Base-by-base conservation (phyloP, 2,329 filamentous ascomycete species). In the Nothopassalora personata region DNA sequence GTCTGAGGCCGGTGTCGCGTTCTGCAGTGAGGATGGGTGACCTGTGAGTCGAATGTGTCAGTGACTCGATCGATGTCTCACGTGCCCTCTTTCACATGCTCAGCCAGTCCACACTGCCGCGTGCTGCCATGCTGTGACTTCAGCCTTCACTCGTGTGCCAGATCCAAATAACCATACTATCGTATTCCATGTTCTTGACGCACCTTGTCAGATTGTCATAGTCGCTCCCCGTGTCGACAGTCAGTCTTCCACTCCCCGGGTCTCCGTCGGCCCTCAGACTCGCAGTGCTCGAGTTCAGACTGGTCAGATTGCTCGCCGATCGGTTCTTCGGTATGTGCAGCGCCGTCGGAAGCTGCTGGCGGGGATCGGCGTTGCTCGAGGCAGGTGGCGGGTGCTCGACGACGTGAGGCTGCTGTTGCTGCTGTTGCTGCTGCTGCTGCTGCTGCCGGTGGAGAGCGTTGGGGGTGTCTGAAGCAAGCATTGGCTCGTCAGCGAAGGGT, bases 121-220 rank as follows among this genome's bases (percentile, higher is more conserved):
- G 33, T 45, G 43, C 53, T 36, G 43, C n/a, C 30, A 56, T n/a
- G 46, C 23, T 19, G 34, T 57, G 51, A 50, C 51, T 50, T 50
- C 28, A 1, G 2, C 49, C 18, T 52, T 52, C 49, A 39, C 50
- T 10, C 28, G 19, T 18, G 18, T 36, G 4, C 19, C 31, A 13
- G 15, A 39, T 33, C 10, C 23, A 2, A 2, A 19, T 13, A 33
- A 33, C 49, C 13, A 52, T 19, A 47, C 19, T 31, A 30, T 9
- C 23, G 34, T 43, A 18, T 5, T 3, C 39, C 39, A 43, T 19
- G 55, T 28, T 60, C 36, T 19, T 58, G 45, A 78, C 85, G 74
- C 76, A 94, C 90, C 89, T 91, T 75, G 87, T 82, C 74, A 90
- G 79, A 68, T 84, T 79, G 72, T 92, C 89, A 75, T 85, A 84